Percentiles rank a stretch among this genome's conserved stretches.
Evolutionary conservation across 2,329 filamentous ascomycete genomes (phyloP).

Genomic region (Neonectria magnoliae): DNA sequence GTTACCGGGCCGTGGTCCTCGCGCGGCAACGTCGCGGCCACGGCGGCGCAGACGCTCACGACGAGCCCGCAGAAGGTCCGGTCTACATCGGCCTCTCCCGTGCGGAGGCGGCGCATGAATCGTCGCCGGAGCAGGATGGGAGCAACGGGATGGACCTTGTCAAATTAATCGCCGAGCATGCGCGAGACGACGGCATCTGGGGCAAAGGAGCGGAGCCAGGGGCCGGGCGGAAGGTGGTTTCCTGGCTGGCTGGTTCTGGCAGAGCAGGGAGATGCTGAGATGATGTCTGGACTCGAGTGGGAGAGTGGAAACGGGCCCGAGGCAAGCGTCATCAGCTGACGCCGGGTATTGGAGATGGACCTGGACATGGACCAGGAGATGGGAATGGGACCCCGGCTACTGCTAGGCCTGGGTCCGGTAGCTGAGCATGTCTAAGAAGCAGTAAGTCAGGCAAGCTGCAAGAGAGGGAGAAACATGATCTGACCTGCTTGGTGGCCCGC

Average conservation of each 20-base stretch:
- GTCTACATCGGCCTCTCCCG: slow-evolving; percentile 40
- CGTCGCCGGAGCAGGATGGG: slow-evolving; percentile 47
- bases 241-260: not conserved
- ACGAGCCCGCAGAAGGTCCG: slow-evolving; percentile 47
- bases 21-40: slow-evolving; percentile 45
- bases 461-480: too few species aligned
- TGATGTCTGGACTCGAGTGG: slow-evolving; percentile 19
- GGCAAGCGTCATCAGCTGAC: slow-evolving; percentile 14
- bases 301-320: slow-evolving; percentile 3
- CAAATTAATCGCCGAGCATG: slow-evolving; percentile 49
- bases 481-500: slow-evolving; percentile 36
- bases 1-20: slow-evolving; percentile 42
- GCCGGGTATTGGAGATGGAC: not conserved
- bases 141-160: slow-evolving; percentile 48
- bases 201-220: slow-evolving; percentile 33
- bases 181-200: slow-evolving; percentile 22
- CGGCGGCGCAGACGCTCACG: slow-evolving; percentile 49
- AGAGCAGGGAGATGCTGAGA: not conserved
- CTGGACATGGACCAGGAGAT: too few species aligned
- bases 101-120: slow-evolving; percentile 42
- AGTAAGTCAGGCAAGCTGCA: too few species aligned
- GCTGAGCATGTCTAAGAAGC: slow-evolving; percentile 21
- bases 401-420: fast-evolving
- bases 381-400: not conserved
- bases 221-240: not conserved